These are phyloP conservation scores for Pseudopyricularia cyperi DNA, from an alignment of 2,329 filamentous ascomycete genomes.

Conservation along the genomic window DNA sequence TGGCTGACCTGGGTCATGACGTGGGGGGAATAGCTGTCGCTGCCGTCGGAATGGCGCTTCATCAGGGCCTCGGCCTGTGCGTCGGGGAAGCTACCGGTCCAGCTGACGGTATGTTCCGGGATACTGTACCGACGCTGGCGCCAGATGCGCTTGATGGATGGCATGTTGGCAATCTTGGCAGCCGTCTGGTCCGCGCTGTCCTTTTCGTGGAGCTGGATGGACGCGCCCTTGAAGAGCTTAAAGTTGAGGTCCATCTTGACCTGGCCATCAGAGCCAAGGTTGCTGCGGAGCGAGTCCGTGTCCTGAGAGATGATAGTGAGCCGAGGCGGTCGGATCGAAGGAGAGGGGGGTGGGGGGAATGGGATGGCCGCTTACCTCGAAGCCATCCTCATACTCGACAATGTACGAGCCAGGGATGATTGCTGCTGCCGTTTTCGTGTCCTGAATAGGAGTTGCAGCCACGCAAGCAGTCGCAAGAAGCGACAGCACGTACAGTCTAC, in stretches of 20 bases:
- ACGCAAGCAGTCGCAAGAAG: conserved; percentile 20
- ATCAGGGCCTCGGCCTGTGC: conserved; percentile 9
- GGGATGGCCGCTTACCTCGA: conserved; percentile 29
- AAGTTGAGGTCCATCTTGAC: conserved; percentile 35
- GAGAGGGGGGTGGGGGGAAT: neutral
- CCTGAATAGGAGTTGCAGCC: conserved; percentile 12
- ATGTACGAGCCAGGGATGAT: conserved; percentile 35
- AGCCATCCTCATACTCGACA: conserved; percentile 35
- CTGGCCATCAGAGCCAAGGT: conserved; percentile 24
- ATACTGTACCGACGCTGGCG: conserved; percentile 31
- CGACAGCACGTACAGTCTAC: conserved; percentile 18
- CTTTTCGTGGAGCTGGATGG: conserved; percentile 35
- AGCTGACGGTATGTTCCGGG: conserved; percentile 29
- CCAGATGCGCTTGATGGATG: conserved; percentile 34
- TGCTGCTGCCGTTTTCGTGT: conserved; percentile 7
- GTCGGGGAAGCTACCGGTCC: conserved; percentile 21
- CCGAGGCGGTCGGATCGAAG: neutral
- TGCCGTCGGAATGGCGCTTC: conserved; percentile 8
- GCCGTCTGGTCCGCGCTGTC: conserved; percentile 29
- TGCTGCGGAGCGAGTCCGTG: conserved; percentile 22
- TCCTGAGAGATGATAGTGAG: conserved; percentile 18
- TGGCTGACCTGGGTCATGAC: conserved; percentile 43
- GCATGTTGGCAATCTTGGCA: conserved; percentile 23
- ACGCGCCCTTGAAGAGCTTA: conserved; percentile 39
- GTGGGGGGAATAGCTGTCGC: conserved; percentile 34